Percentiles rank a stretch among this genome's conserved stretches.
Evolutionary conservation across 2,329 filamentous ascomycete genomes (phyloP).

Genomic region (Colletotrichum sp.): DNA sequence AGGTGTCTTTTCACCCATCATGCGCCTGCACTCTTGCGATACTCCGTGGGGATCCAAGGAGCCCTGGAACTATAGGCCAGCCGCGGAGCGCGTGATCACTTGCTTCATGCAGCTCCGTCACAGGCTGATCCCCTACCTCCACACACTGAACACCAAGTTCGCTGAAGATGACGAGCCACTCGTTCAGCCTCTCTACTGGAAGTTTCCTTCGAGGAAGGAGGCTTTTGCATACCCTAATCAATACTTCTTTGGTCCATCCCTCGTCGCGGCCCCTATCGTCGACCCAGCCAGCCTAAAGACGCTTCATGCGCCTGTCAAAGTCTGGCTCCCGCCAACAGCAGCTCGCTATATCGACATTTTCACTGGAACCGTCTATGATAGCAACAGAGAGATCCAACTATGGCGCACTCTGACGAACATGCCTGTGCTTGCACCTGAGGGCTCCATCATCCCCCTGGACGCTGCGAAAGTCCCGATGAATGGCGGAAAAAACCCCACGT

Average conservation of each 20-base stretch:
- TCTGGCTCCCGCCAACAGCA: neutral
- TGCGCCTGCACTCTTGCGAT: neutral
- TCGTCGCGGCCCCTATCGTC: neutral
- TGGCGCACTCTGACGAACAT: neutral
- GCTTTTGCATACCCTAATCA: neutral
- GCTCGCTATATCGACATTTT: neutral
- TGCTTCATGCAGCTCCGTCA: neutral
- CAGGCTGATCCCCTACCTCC: neutral
- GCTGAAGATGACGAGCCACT: neutral
- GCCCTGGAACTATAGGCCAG: neutral
- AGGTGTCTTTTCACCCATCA: conserved; percentile 41
- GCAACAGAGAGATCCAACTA: neutral
- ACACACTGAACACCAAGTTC: neutral
- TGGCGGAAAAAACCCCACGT: neutral
- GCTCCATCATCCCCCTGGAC: neutral
- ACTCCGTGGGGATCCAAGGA: neutral
- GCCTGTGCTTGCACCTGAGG: neutral
- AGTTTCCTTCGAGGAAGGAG: neutral
- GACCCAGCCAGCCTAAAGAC: neutral
- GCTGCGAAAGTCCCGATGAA: neutral
- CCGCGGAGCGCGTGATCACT: neutral
- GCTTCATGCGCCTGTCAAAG: neutral
- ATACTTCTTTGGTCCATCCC: neutral
- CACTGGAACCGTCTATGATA: neutral
- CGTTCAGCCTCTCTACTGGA: neutral